phyloP scores from a whole-genome alignment of 176 grass and related monocot species.

The Luzula sylvatica region DNA sequence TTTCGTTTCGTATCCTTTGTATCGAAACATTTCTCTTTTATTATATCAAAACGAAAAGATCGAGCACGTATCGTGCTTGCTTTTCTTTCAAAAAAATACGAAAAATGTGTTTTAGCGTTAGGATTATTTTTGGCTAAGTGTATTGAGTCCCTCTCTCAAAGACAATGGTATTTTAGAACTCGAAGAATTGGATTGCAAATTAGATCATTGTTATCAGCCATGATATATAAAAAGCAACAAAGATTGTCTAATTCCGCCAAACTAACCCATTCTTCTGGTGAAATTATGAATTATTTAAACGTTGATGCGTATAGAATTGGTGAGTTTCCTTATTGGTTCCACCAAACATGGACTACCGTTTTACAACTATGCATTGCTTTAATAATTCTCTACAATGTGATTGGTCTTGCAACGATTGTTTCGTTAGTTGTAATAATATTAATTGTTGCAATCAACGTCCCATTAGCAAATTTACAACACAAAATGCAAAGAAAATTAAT shows the following conservation, averaged over 20 bases:
- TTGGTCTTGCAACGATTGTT: slow-evolving; percentile 52
- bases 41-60: no score
- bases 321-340: slow-evolving; percentile 88
- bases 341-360: slow-evolving; percentile 81
- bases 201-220: slow-evolving; percentile 61
- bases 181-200: slow-evolving; percentile 68
- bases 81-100: no score
- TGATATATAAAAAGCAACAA: slow-evolving; percentile 78
- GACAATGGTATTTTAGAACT: slow-evolving; percentile 85
- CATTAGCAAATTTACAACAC: slow-evolving; percentile 75
- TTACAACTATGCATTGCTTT: slow-evolving; percentile 75
- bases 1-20: no score
- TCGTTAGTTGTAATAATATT: slow-evolving; percentile 55
- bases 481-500: slow-evolving; percentile 76
- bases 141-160: slow-evolving; percentile 67
- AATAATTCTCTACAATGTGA: slow-evolving; percentile 59
- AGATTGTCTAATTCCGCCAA: slow-evolving; percentile 62
- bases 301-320: slow-evolving; percentile 86
- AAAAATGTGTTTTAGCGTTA: slow-evolving; percentile 47
- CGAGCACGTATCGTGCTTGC: no score
- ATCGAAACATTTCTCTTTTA: no score
- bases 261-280: slow-evolving; percentile 64
- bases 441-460: slow-evolving; percentile 67
- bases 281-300: slow-evolving; percentile 88
- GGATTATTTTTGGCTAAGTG: slow-evolving; percentile 66